Conservation (phyloP, 208 protist species). For the Leishmania martiniquensis region DNA sequence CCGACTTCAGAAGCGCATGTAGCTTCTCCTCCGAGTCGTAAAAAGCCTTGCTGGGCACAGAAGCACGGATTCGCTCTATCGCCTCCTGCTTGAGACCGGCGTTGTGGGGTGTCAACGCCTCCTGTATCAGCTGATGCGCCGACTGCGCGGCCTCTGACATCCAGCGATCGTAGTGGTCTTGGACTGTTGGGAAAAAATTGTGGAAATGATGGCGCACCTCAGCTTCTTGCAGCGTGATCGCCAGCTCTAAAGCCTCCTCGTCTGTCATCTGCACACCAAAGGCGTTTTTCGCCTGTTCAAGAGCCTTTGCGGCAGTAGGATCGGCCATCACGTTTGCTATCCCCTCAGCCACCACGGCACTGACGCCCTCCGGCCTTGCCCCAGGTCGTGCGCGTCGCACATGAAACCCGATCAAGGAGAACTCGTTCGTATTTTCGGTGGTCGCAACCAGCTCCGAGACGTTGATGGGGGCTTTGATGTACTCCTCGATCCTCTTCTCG, state of each 20-base stretch:
- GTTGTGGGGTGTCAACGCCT: constrained; percentile 42
- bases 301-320: constrained; percentile 25
- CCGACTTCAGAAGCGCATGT: constrained; percentile 53
- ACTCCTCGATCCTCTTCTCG: constrained; percentile 59
- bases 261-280: constrained; percentile 61
- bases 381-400: constrained; percentile 46
- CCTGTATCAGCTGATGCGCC: constrained; percentile 46
- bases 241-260: constrained; percentile 76
- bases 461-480: constrained; percentile 43
- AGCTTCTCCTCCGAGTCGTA: constrained; percentile 77
- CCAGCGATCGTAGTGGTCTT: constrained; percentile 72
- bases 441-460: constrained; percentile 49
- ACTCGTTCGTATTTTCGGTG: constrained; percentile 64
- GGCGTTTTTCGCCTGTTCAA: constrained; percentile 59
- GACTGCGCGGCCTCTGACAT: constrained; percentile 41
- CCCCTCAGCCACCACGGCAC: constrained; percentile 51
- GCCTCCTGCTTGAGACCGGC: constrained; percentile 39
- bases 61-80: constrained; percentile 56
- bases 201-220: constrained; percentile 82
- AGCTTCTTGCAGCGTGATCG: constrained; percentile 60
- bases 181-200: constrained; percentile 67
- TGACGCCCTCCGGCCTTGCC: constrained; percentile 35
- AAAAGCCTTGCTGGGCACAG: constrained; percentile 55
- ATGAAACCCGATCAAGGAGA: constrained; percentile 66
- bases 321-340: constrained; percentile 53